Evolutionary conservation across 768 basidiomycete genomes (phyloP).

Genomic region (Mycena floridula): DNA sequence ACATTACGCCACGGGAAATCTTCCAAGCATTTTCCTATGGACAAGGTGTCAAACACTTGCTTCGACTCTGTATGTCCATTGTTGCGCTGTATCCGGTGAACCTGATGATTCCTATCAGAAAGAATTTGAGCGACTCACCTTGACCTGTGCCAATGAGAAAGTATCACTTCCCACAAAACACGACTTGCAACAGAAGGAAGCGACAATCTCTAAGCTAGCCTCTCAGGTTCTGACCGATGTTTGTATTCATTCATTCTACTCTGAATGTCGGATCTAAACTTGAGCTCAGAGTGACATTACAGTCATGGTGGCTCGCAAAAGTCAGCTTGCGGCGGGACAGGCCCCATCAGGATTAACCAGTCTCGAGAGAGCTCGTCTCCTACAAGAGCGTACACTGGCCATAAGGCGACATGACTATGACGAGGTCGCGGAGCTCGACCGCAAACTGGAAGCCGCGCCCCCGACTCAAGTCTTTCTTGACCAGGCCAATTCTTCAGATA

Average conservation of each 20-base stretch:
- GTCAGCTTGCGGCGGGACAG: conserved; percentile 27
- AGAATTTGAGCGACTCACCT: conserved; percentile 63
- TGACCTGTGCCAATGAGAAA: conserved; percentile 40
- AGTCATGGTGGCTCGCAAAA: conserved; percentile 73
- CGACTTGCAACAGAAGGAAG: conserved; percentile 58
- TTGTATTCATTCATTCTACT: conserved; percentile 11
- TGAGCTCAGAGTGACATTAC: conserved; percentile 66
- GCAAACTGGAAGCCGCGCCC: too few species aligned
- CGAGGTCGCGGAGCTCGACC: conserved; percentile 59
- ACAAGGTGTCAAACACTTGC: conserved; percentile 74
- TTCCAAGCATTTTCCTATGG: conserved; percentile 61
- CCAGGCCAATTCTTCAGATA: conserved; percentile 34
- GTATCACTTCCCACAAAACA: conserved; percentile 64
- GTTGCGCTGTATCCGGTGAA: conserved; percentile 1
- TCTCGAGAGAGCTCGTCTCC: conserved; percentile 62
- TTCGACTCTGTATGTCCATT: conserved; percentile 42
- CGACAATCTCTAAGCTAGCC: conserved; percentile 52
- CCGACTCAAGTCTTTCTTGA: too few species aligned
- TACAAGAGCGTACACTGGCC: conserved; percentile 70
- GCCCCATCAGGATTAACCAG: conserved; percentile 29
- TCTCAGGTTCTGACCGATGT: conserved; percentile 79
- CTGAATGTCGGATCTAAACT: conserved; percentile 6
- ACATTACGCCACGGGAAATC: conserved; percentile 76
- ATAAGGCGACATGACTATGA: conserved; percentile 61
- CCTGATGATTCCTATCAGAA: conserved; percentile 35